Evolutionary conservation across 2,329 filamentous ascomycete genomes (phyloP), one percentile per base, ranked within the genome.

Genomic region (Aureobasidium vineae): DNA sequence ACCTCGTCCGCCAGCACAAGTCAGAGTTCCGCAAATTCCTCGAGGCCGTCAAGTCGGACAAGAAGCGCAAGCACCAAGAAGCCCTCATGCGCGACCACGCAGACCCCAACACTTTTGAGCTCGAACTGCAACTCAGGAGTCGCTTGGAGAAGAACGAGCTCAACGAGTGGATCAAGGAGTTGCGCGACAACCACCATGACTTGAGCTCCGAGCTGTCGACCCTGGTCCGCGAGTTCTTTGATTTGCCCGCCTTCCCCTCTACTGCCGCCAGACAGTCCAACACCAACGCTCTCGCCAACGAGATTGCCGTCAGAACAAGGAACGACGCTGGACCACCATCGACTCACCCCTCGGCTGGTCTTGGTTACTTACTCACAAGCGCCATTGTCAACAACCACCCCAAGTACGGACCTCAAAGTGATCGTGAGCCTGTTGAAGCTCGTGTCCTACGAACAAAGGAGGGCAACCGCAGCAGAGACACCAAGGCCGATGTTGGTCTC

Each of bases 331-430:
- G 83, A 2, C 84, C 84, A 23, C 84, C 85, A 1, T 83, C 82
- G 67, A 89, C 87, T 8, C 87, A 90, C 75, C 87, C 87, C 2
- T 87, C 85, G 4, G 87, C 85, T 5, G 87, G 87, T 69, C 78
- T 90, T 5, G 83, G 84, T 16, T 89, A 90, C 73, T 77, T 84
- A 3, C 82, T 85, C 57, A 84, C 83, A 15, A 79, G 81, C 65
- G 78, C 83, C 26, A 78, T 83, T 71, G 76, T 86, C 52, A 77
- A 81, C 70, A 89, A 88, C 72, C 85, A 88, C 72, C 84, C 86
- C 2, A 73, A 83, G 36, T 83, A 84, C 70, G 87, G 87, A 4
- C 87, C 87, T 11, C 86, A 87, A 71, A 75, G 76, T 2, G 72
- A 77, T 33, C 78, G 78, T 28, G 72, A 80, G 5, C 86, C 86